phyloP scores from a whole-genome alignment of 2,329 filamentous ascomycete species.

The Cercospora zeae-maydis region DNA sequence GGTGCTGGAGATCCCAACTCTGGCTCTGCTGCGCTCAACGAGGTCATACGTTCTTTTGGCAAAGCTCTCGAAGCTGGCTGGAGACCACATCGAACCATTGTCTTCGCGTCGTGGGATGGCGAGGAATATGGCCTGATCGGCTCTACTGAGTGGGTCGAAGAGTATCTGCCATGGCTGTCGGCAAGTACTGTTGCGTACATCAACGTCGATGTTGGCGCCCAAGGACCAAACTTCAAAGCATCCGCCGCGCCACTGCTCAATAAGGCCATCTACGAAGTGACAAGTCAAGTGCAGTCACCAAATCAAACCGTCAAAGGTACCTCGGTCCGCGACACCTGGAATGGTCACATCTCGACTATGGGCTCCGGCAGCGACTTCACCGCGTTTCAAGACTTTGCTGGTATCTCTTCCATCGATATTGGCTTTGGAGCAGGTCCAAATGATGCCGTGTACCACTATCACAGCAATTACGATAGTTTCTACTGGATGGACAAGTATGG shows the following conservation, averaged over 20 bases:
- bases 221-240: slow-evolving; percentile 61
- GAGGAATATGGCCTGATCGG: slow-evolving; percentile 82
- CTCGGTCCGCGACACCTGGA: slow-evolving; percentile 63
- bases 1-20: slow-evolving; percentile 80
- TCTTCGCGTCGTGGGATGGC: slow-evolving; percentile 70
- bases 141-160: slow-evolving; percentile 90
- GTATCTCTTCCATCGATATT: slow-evolving; percentile 49
- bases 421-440: slow-evolving; percentile 40
- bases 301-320: slow-evolving; percentile 70
- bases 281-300: slow-evolving; percentile 57
- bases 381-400: slow-evolving; percentile 52
- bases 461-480: slow-evolving; percentile 80
- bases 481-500: slow-evolving; percentile 79
- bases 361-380: slow-evolving; percentile 53
- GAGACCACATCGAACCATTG: slow-evolving; percentile 84
- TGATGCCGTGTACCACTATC: slow-evolving; percentile 67
- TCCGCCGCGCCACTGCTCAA: slow-evolving; percentile 73
- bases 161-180: slow-evolving; percentile 77
- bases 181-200: slow-evolving; percentile 73
- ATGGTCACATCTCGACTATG: slow-evolving; percentile 55
- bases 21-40: slow-evolving; percentile 74
- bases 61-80: slow-evolving; percentile 68
- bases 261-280: slow-evolving; percentile 65
- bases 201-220: slow-evolving; percentile 75
- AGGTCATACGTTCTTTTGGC: slow-evolving; percentile 72